Percentiles rank a stretch among this genome's conserved stretches.
Conservation (phyloP, 2,329 filamentous ascomycete genomes). For the Pseudogymnoascus sp. region DNA sequence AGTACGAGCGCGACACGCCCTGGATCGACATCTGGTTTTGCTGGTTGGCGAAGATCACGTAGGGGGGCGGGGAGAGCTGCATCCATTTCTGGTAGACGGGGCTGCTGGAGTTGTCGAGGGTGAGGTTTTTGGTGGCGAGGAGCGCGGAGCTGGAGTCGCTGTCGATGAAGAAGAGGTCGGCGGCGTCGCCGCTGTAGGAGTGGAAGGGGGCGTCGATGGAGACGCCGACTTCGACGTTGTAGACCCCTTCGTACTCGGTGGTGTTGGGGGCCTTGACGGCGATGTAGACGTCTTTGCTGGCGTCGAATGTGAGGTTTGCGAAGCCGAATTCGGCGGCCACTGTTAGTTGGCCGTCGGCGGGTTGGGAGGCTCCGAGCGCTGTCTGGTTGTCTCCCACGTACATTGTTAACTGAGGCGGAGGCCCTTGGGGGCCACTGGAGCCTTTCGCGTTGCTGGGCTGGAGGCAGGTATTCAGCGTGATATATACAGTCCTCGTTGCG, state of each 20-base stretch:
- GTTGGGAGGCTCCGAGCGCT: slow-evolving; percentile 53
- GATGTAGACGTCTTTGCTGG: slow-evolving; percentile 66
- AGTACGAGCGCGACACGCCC: slow-evolving; percentile 75
- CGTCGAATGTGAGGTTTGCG: slow-evolving; percentile 51
- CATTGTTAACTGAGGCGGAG: slow-evolving; percentile 67
- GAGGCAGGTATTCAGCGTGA: slow-evolving; percentile 80
- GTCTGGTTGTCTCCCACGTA: slow-evolving; percentile 65
- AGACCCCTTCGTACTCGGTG: slow-evolving; percentile 51
- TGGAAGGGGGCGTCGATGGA: slow-evolving; percentile 78
- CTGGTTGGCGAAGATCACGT: slow-evolving; percentile 71
- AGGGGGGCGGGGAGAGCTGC: slow-evolving; percentile 58
- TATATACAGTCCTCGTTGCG: slow-evolving; percentile 48
- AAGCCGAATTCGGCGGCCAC: slow-evolving; percentile 24
- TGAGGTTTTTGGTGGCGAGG: slow-evolving; percentile 71
- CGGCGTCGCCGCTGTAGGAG: slow-evolving; percentile 41
- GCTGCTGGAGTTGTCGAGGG: slow-evolving; percentile 40
- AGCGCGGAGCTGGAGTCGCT: slow-evolving; percentile 75
- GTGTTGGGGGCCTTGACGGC: slow-evolving; percentile 66
- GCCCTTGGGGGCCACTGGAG: slow-evolving; percentile 18
- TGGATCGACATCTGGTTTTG: slow-evolving; percentile 51
- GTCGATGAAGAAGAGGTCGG: slow-evolving; percentile 69
- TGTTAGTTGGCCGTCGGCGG: slow-evolving; percentile 17
- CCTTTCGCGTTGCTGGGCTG: slow-evolving; percentile 51
- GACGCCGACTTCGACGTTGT: slow-evolving; percentile 74
- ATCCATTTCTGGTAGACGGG: slow-evolving; percentile 49